Evolutionary conservation across 306 rosid species (phyloP).

Genomic region (Senna tora): DNA sequence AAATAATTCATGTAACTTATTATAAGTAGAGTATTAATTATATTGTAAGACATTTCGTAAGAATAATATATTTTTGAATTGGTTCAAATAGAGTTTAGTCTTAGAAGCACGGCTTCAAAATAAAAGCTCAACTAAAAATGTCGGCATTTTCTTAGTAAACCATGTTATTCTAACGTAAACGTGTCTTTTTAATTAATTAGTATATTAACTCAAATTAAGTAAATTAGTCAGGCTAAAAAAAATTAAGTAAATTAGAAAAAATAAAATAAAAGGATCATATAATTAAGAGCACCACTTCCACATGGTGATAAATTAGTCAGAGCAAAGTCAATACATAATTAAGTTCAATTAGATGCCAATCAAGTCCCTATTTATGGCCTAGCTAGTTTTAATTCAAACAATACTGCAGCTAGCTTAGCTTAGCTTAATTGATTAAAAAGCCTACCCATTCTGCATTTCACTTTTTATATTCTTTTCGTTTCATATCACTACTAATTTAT

Average conservation of each 20-base stretch:
- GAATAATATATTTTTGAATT: background rate
- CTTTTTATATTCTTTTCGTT: background rate
- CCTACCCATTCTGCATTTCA: constrained; percentile 6
- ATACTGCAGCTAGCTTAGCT: too few relatives aligned
- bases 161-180: constrained; percentile 10
- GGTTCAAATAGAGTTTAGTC: constrained; percentile 1
- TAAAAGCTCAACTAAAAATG: constrained; percentile 15
- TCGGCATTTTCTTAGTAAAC: constrained; percentile 27
- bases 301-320: constrained; percentile 17
- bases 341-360: background rate
- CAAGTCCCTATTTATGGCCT: background rate
- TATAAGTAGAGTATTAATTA: too few relatives aligned
- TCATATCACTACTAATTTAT: background rate
- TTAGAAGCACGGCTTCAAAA: background rate
- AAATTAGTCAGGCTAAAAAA: too few relatives aligned
- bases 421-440: background rate
- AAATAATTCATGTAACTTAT: too few relatives aligned
- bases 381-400: background rate
- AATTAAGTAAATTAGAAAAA: too few relatives aligned
- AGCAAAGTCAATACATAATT: background rate
- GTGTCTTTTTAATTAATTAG: background rate
- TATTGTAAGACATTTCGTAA: background rate
- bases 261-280: background rate
- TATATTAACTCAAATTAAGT: background rate
- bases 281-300: background rate